phyloP scores from a whole-genome alignment of 2,329 filamentous ascomycete genomes.

The Aspergillus pseudotamarii region DNA sequence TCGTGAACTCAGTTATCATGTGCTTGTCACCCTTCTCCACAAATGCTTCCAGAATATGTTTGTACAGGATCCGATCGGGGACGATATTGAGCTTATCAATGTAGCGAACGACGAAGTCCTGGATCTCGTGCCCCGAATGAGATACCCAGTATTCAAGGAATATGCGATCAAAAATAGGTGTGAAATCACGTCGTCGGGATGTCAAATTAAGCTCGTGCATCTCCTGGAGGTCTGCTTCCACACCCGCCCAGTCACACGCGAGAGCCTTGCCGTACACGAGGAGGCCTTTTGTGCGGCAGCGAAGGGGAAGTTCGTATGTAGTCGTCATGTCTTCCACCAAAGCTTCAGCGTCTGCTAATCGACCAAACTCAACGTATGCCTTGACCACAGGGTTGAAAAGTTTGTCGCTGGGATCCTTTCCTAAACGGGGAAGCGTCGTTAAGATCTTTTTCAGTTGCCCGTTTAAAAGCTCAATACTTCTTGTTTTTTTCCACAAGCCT shows the following conservation, averaged over 20 bases:
- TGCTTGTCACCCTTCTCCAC: conserved; percentile 41
- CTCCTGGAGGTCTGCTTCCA: conserved; percentile 40
- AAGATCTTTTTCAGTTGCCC: conserved; percentile 37
- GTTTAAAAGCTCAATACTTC: conserved; percentile 39
- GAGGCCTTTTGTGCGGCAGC: conserved; percentile 40
- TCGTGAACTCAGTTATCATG: conserved; percentile 35
- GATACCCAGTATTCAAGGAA: conserved; percentile 46
- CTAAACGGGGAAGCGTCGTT: conserved; percentile 29
- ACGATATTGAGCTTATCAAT: conserved; percentile 40
- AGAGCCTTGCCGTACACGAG: conserved; percentile 41
- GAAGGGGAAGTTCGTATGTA: conserved; percentile 32
- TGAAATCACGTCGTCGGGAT: conserved; percentile 31
- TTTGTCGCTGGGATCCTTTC: conserved; percentile 38
- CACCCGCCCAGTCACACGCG: conserved; percentile 43
- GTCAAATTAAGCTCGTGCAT: conserved; percentile 40
- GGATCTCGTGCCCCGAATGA: conserved; percentile 36
- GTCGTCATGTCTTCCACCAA: conserved; percentile 39
- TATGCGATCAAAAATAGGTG: conserved; percentile 41
- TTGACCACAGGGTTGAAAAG: conserved; percentile 46
- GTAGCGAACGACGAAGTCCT: conserved; percentile 39
- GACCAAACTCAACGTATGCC: conserved; percentile 42
- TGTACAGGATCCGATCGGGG: conserved; percentile 42
- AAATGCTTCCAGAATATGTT: conserved; percentile 44
- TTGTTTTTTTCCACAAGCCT: conserved; percentile 44
- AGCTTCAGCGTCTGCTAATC: conserved; percentile 37